phyloP scores from a whole-genome alignment of 2,329 filamentous ascomycete species.

The Beauveria sp. region DNA sequence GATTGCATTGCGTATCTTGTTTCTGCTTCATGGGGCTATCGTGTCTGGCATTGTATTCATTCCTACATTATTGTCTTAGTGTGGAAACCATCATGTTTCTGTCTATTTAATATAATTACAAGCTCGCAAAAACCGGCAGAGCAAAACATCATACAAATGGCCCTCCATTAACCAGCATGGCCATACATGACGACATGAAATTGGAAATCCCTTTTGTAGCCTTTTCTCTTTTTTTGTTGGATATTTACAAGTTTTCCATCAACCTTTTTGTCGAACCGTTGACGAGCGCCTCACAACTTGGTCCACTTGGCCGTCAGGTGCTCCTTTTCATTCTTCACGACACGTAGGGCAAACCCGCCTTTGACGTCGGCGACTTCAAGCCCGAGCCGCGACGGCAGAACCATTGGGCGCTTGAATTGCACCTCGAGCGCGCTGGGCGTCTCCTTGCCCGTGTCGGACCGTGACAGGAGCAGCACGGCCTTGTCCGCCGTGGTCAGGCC shows the following conservation, averaged over 20 bases:
- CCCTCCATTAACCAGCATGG: not conserved
- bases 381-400: constrained; percentile 4
- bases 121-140: not conserved
- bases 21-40: too few relatives aligned
- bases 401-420: constrained; percentile 9
- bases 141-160: not conserved
- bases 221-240: not conserved
- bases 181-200: not conserved
- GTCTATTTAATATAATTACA: not conserved
- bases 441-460: not conserved
- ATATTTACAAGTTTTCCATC: not conserved
- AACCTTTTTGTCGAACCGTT: not conserved
- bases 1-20: too few relatives aligned
- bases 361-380: constrained; percentile 1
- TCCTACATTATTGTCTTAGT: too few relatives aligned
- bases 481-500: not conserved
- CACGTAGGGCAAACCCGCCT: constrained; percentile 6
- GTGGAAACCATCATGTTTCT: not conserved
- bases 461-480: not conserved
- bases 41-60: too few relatives aligned
- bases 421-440: constrained; percentile 10
- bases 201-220: not conserved
- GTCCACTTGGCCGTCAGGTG: constrained; percentile 6
- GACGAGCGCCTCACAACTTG: not conserved
- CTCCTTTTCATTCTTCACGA: constrained; percentile 11